Conservation (phyloP, 257 asterid species). For the Fraxinus anomala region DNA sequence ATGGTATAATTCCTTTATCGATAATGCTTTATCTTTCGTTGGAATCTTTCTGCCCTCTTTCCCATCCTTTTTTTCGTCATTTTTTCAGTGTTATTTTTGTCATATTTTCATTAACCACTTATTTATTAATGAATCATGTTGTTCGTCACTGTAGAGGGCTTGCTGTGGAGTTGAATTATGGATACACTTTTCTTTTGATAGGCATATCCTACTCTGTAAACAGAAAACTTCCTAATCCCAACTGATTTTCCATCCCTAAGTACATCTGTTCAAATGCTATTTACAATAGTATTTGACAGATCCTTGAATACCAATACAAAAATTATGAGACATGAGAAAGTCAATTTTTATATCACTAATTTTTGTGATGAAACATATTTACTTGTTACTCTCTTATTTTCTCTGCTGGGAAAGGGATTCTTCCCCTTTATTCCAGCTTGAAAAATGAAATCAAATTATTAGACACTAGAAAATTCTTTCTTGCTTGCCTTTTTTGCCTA, state of each 20-base stretch:
- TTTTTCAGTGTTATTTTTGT: conserved; percentile 9
- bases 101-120: not conserved
- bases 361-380: conserved; percentile 13
- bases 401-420: conserved; percentile 23
- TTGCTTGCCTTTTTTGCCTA: not conserved
- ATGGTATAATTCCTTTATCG: conserved; percentile 54
- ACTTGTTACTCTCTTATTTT: not conserved
- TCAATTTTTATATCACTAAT: conserved; percentile 6
- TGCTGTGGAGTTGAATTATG: no score
- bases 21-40: not conserved
- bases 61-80: not conserved
- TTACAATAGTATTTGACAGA: not conserved
- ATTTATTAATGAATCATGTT: not conserved
- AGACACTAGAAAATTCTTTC: not conserved
- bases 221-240: not conserved
- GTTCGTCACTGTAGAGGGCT: not conserved
- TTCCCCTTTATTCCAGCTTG: conserved; percentile 18
- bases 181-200: not conserved
- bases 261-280: conserved; percentile 15
- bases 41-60: not conserved
- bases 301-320: conserved; percentile 11
- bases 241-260: conserved; percentile 6
- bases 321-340: not conserved
- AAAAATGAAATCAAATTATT: conserved; percentile 9
- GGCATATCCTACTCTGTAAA: not conserved